Evolutionary conservation across 129 eudicot genomes (phyloP).

Genomic region (Artemisia annua): DNA sequence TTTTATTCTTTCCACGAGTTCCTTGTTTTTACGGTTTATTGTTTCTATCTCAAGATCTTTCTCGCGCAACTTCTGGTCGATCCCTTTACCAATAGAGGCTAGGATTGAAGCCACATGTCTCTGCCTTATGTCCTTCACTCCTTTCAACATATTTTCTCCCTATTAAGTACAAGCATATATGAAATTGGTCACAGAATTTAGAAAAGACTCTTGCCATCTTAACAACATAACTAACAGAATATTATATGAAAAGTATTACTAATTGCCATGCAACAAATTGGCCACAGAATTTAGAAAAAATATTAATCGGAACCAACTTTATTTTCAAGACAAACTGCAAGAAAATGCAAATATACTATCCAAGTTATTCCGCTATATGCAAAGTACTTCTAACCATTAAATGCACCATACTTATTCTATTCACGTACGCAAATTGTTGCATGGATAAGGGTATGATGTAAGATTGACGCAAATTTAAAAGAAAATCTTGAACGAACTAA

Average conservation of each 20-base stretch:
- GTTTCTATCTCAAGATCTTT: constrained; percentile 74
- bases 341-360: no score
- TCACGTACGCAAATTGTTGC: no score
- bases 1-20: constrained; percentile 72
- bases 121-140: constrained; percentile 66
- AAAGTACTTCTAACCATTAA: neutral
- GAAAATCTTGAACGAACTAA: no score
- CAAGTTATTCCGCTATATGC: neutral
- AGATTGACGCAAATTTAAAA: no score
- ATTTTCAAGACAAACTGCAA: no score
- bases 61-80: constrained; percentile 61
- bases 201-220: neutral
- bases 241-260: neutral
- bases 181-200: neutral
- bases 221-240: neutral
- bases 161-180: constrained; percentile 29
- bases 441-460: no score
- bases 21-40: constrained; percentile 75
- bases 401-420: neutral
- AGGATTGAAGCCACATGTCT: constrained; percentile 80
- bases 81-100: constrained; percentile 57
- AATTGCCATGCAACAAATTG: neutral
- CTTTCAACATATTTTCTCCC: constrained; percentile 79
- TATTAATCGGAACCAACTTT: neutral
- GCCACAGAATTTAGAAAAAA: neutral